Base-by-base conservation (phyloP, 495 filamentous ascomycete genomes). In the Amniculicola lignicola region DNA sequence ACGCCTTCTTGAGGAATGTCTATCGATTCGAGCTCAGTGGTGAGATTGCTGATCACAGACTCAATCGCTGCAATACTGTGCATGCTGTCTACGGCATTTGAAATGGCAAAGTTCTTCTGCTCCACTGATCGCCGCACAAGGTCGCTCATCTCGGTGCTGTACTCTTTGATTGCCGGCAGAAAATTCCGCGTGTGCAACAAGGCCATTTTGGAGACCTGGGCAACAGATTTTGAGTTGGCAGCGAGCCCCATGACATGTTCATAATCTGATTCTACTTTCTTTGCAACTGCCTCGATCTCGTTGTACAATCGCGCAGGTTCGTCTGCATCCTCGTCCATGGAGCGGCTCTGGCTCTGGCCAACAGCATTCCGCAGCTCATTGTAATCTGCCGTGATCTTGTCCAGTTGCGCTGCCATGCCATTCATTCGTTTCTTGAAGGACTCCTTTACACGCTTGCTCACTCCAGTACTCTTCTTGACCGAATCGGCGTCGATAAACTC, bases 221-320 rank as follows among this genome's bases (percentile, higher is more conserved):
- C 80, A 36, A 90, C 74, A 28, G 88, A 85, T 57, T 88, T 89
- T 35, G 79, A 70, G 52, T 80, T 85, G 68, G 78, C 81, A 1
- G 82, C 75, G 41, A 90, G 81, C 4, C 78, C 78, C 15, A 88
- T 71, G 3, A 90, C 82, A 66, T 87, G 85, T 59, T 95, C 86
- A 65, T 87, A 88, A 67, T 97, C 94, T 0, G 87, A 88, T 15
- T 82, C 80, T 56, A 99, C 83, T 71, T 96, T 97, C 64, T 79
- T 88, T 14, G 83, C 81, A 50, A 97, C 75, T 0, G 88, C 83
- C 66, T 90, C 83, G 35, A 99, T 89, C 66, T 97, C 94, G 43
- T 92, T 82, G 45, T 91, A 67, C 14, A 96, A 71, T 49, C 74
- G 76, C 33, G 75, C 72, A 18, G 77, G 71, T 27, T 77, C 75